phyloP scores from a whole-genome alignment of 116 monocot genomes.

The Zostera marina region DNA sequence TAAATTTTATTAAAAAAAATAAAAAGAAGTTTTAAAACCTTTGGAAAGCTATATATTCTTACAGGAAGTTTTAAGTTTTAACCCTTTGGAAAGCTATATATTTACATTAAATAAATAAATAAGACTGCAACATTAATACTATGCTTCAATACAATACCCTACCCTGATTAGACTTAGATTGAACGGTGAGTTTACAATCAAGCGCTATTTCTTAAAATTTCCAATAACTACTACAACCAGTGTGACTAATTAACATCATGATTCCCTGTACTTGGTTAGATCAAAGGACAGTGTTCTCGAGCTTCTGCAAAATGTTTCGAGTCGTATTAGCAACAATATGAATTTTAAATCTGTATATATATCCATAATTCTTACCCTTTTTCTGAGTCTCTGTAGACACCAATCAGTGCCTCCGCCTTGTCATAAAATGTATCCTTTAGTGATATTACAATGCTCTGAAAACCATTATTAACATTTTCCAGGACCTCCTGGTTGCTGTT shows the following conservation, averaged over 20 bases:
- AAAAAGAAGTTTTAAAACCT: too few relatives aligned
- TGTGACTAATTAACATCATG: slow-evolving; percentile 6
- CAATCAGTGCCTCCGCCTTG: slow-evolving; percentile 91
- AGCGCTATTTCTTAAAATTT: too few relatives aligned
- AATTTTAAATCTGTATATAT: not conserved
- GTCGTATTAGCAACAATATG: not conserved
- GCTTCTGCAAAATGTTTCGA: slow-evolving; percentile 33
- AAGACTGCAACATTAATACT: too few relatives aligned
- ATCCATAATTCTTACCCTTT: slow-evolving; percentile 32
- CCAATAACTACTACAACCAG: too few relatives aligned
- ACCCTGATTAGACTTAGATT: too few relatives aligned
- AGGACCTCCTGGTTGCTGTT: slow-evolving; percentile 16
- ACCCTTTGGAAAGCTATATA: too few relatives aligned
- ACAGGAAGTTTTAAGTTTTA: too few relatives aligned
- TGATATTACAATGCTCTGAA: slow-evolving; percentile 93
- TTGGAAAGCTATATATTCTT: too few relatives aligned
- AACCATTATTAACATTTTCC: slow-evolving; percentile 47
- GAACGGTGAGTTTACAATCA: too few relatives aligned
- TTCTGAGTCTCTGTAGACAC: slow-evolving; percentile 86
- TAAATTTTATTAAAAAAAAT: too few relatives aligned
- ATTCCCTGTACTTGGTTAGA: slow-evolving; percentile 63
- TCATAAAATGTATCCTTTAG: slow-evolving; percentile 96
- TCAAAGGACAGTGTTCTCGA: slow-evolving; percentile 71
- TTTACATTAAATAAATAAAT: too few relatives aligned
- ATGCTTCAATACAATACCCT: too few relatives aligned